Conservation (phyloP, 306 rosid species). For the Morella rubra region DNA sequence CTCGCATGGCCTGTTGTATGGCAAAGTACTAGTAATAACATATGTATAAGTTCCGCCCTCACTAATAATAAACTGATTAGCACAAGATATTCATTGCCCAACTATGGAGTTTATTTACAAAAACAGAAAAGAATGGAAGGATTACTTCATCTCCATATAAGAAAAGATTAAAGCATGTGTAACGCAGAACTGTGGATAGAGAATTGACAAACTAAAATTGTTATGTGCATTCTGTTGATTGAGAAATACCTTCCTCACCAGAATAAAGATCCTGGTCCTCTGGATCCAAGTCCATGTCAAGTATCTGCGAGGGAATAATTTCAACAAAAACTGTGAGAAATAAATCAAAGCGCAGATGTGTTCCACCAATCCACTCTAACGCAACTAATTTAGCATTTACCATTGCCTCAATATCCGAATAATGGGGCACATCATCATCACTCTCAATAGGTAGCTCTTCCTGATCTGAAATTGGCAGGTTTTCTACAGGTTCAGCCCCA, state of each 20-base stretch:
- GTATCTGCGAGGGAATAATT: constrained; percentile 55
- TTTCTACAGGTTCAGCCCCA: constrained; percentile 40
- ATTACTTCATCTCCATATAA: constrained; percentile 2
- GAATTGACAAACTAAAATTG: constrained; percentile 1
- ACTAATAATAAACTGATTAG: neutral
- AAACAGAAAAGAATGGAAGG: neutral
- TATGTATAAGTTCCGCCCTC: neutral
- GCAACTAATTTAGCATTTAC: constrained; percentile 39
- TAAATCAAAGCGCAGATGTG: constrained; percentile 18
- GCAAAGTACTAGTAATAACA: neutral
- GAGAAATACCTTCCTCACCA: constrained; percentile 70
- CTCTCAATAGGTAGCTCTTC: constrained; percentile 56
- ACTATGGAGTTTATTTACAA: neutral
- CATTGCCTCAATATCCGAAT: constrained; percentile 95
- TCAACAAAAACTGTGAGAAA: constrained; percentile 7
- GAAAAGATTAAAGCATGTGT: neutral
- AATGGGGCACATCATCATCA: constrained; percentile 79
- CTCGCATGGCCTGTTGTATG: neutral
- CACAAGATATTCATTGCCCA: neutral
- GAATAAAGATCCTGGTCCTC: constrained; percentile 59
- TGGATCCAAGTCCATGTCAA: constrained; percentile 95
- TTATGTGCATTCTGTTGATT: neutral
- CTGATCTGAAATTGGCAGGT: constrained; percentile 43
- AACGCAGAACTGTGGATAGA: neutral
- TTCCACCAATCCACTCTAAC: constrained; percentile 14